These are phyloP conservation scores for Monosporascus sp. DNA, from an alignment of 2,329 filamentous ascomycete genomes.

Conservation along the genomic window DNA sequence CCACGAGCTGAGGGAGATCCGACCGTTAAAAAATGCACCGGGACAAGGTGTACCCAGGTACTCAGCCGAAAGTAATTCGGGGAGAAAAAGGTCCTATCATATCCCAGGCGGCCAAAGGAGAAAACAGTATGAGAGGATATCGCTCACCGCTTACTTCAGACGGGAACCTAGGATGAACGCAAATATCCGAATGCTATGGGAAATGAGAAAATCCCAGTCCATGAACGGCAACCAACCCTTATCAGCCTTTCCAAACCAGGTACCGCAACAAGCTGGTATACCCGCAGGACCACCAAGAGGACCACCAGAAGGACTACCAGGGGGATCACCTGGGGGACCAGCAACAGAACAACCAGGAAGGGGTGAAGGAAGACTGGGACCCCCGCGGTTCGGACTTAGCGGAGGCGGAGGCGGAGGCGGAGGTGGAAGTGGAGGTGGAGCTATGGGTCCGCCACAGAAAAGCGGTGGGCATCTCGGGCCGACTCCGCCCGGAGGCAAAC, in stretches of 20 bases:
- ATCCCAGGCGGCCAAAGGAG: slow-evolving; percentile 20
- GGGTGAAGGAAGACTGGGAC: not conserved
- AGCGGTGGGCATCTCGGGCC: not conserved
- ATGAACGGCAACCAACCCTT: not conserved
- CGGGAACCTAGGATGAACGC: slow-evolving; percentile 30
- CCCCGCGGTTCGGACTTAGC: not conserved
- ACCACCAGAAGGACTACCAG: not conserved
- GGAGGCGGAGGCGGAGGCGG: not conserved
- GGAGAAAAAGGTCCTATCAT: slow-evolving; percentile 2
- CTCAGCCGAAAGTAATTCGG: not conserved
- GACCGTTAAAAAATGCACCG: slow-evolving; percentile 7
- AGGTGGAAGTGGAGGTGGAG: not conserved
- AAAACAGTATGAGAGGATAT: slow-evolving; percentile 31
- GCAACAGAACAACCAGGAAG: not conserved
- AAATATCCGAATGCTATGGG: slow-evolving; percentile 19
- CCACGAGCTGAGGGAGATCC: slow-evolving; percentile 28
- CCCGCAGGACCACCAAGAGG: not conserved
- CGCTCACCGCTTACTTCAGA: slow-evolving; percentile 43
- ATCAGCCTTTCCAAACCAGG: not conserved
- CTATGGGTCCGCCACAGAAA: not conserved
- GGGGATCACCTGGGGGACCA: not conserved
- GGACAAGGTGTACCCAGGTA: not conserved
- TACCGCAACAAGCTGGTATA: not conserved
- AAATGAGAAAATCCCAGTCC: slow-evolving; percentile 7
- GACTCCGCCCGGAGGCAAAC: no score